Base-by-base conservation (phyloP, 1,139 yeast species). In the Suhomyces wounanorum region DNA sequence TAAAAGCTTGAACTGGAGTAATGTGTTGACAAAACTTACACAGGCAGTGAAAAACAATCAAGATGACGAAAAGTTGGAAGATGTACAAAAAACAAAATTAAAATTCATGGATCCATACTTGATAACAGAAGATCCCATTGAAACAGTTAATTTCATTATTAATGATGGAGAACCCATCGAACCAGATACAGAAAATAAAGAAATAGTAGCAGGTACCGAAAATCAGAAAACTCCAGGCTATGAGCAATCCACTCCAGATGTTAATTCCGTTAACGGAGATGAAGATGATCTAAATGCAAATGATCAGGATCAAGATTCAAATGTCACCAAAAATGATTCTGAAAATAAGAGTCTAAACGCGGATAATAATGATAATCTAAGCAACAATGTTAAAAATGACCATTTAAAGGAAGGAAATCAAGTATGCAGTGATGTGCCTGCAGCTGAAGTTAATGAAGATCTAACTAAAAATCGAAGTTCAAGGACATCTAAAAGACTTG, bases 41-140 rank as follows among this genome's bases (percentile, higher is more conserved):
- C 52, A 51, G 28, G 56, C 69, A 45, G 51, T 76, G 28, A 68
- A 73, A 49, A 59, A 61, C 1, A 44, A 58, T 11, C 72, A 70
- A 53, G 69, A 70, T 58, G 64, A 74, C 35, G 62, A 64, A 1
- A 67, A 70, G 46, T 51, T 69, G 1, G 75, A 69, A 49, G 73
- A 68, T 5, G 55, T 69, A 0, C 62, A 73, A 11, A 72, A 71
- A 49, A 69, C 72, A 9, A 74, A 70, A 47, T 53, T 70, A 9
- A 75, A 68, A 54, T 59, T 65, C 41, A 58, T 70, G 35, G 89
- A 85, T 55, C 78, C 81, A 0, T 84, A 85, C 56, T 61, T 70
- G 18, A 69, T 82, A 28, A 70, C 81, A 0, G 80, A 77, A 37
- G 69, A 66, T 8, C 77, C 85, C 0, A 65, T 82, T 3, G 86